phyloP scores from a whole-genome alignment of 1,284 basidiomycete species.

The Cerrena zonata region DNA sequence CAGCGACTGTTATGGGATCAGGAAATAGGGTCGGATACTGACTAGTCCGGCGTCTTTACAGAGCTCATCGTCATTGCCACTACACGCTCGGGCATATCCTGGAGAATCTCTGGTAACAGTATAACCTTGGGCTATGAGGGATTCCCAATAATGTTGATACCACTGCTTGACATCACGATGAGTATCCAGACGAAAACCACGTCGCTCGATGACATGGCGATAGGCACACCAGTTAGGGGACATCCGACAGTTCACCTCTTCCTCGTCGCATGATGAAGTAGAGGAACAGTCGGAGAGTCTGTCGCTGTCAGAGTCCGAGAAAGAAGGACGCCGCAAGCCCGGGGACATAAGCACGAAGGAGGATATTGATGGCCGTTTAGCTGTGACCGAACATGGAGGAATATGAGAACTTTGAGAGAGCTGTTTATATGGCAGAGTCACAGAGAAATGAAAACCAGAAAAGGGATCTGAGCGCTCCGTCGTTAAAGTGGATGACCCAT shows the following conservation, averaged over 20 bases:
- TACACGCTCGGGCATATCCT: slow-evolving; percentile 32
- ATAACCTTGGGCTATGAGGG: slow-evolving; percentile 20
- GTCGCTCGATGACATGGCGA: slow-evolving; percentile 38
- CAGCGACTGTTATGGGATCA: not conserved
- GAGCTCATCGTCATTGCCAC: slow-evolving; percentile 46
- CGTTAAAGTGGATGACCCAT: not conserved
- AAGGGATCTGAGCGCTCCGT: slow-evolving; percentile 6
- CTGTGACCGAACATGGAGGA: slow-evolving; percentile 1
- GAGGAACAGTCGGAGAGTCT: slow-evolving; percentile 27
- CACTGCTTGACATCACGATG: slow-evolving; percentile 55
- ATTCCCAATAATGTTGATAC: slow-evolving; percentile 38
- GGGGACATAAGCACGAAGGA: slow-evolving; percentile 7
- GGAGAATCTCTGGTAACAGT: slow-evolving; percentile 24
- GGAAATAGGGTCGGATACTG: slow-evolving; percentile 21
- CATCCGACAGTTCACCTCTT: slow-evolving; percentile 56
- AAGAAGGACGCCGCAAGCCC: slow-evolving; percentile 10
- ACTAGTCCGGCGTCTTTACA: slow-evolving; percentile 68
- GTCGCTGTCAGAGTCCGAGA: slow-evolving; percentile 28
- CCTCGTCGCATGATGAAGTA: slow-evolving; percentile 50
- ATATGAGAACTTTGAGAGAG: not conserved
- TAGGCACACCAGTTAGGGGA: slow-evolving; percentile 58
- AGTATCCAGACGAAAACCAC: slow-evolving; percentile 62
- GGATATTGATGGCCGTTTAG: slow-evolving; percentile 1
- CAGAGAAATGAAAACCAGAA: slow-evolving; percentile 7
- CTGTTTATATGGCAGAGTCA: slow-evolving; percentile 6